Percentiles rank a stretch among this genome's conserved stretches.
These are phyloP conservation scores for Brassica incana DNA, from an alignment of 345 rosid species.

Conservation along the genomic window DNA sequence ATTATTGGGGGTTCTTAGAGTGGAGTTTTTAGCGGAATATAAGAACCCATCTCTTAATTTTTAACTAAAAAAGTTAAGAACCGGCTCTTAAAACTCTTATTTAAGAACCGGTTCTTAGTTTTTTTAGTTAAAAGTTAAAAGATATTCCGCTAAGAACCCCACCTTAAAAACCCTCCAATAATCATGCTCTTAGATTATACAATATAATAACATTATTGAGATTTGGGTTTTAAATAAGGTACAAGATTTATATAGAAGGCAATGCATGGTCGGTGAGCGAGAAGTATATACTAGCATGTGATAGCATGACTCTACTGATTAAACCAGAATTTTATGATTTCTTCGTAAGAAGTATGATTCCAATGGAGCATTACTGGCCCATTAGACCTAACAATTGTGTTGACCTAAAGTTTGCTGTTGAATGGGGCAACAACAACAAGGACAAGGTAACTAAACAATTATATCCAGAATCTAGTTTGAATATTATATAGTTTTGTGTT, in stretches of 20 bases:
- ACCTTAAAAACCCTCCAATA: too few relatives aligned
- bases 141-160: too few relatives aligned
- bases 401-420: slow-evolving; percentile 51
- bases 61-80: too few relatives aligned
- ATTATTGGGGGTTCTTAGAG: too few relatives aligned
- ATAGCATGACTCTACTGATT: slow-evolving; percentile 44
- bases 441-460: slow-evolving; percentile 30
- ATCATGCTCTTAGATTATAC: background rate
- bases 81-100: too few relatives aligned
- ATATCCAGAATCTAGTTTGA: background rate
- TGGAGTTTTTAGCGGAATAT: too few relatives aligned
- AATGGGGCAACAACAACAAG: slow-evolving; percentile 53
- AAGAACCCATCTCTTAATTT: too few relatives aligned
- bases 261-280: slow-evolving; percentile 55
- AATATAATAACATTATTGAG: background rate
- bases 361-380: slow-evolving; percentile 56
- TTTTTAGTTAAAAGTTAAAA: too few relatives aligned
- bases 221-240: slow-evolving; percentile 32
- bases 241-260: slow-evolving; percentile 58
- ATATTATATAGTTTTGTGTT: background rate
- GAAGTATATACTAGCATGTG: slow-evolving; percentile 53
- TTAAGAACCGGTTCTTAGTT: too few relatives aligned
- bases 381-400: slow-evolving; percentile 42
- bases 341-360: slow-evolving; percentile 49
- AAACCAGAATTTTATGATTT: slow-evolving; percentile 45